Base-by-base conservation (phyloP, 768 basidiomycete genomes). In the Podaxis mareebaensis region DNA sequence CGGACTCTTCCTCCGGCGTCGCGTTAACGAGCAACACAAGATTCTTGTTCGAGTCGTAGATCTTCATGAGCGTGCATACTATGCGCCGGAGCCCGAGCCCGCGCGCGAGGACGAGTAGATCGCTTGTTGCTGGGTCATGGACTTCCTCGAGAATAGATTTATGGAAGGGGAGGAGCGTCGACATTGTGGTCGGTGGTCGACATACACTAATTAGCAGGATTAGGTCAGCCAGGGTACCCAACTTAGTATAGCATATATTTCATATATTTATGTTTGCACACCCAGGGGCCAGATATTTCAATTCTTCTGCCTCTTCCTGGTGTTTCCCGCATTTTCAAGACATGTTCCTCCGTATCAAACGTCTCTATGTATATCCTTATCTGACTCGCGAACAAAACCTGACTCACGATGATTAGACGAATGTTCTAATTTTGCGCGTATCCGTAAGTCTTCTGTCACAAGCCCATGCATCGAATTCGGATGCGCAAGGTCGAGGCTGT, bases 61-160 rank as follows among this genome's bases (percentile, higher is more conserved):
- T 92, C 77, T 96, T 92, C 78, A 99, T 82, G 44, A 99, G 83
- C 0, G 89, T 91, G 76, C 93, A 95, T 49, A 95, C 72, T 58
- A 97, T 82, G 62, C 88, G 81, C 12, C 96, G 85, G 64, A 99
- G 78, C 0, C 97, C 97, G 2, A 99, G 83, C 0, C 97, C 97
- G 36, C 96, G 90, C 0, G 93, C 96, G 36, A 99, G 77, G 46
- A 99, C 73, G 42, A 92, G 74, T 8, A 93, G 77, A 67, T 92
- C 91, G 68, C 81, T 90, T 7, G 85, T 89, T 11, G 83, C 81
- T 39, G 91, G 91, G 74, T 92, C 90, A 73, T 90, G 87, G 13
- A 91, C 84, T 44, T 83, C 79, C 68, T 89, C 82, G 60, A 92
- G 72, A 58, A 92, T 87, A 53, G 80, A 72, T 65, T 82, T 87